A percentile compares a stretch with the other conserved stretches of the same genome.
phyloP scores from a whole-genome alignment of 2,329 filamentous ascomycete species.

The Trichoderma endophyticum region DNA sequence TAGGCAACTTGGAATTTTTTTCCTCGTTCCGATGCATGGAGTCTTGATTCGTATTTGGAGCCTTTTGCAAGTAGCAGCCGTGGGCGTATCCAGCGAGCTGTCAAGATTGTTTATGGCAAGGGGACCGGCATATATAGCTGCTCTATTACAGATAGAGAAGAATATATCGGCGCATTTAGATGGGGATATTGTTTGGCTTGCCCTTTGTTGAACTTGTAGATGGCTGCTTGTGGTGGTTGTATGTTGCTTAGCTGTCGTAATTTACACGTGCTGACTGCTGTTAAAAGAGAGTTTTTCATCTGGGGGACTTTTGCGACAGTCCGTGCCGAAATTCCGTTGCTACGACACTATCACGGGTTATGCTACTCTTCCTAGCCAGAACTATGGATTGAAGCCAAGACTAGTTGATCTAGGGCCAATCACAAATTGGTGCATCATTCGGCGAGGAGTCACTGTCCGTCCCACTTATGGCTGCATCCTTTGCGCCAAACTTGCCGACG shows the following conservation, averaged over 20 bases:
- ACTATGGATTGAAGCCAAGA: not conserved
- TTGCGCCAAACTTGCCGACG: not conserved
- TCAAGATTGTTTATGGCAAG: not conserved
- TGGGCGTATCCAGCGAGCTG: not conserved
- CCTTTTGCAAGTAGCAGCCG: not conserved
- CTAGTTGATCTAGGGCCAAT: not conserved
- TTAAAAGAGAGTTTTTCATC: not conserved
- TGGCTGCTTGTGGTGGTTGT: not conserved
- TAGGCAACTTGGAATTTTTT: not conserved
- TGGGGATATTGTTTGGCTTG: not conserved
- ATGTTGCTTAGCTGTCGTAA: not conserved
- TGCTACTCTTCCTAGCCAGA: not conserved
- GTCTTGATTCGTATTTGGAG: not conserved
- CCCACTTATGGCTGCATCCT: not conserved
- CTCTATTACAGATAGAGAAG: not conserved
- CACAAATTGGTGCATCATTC: not conserved
- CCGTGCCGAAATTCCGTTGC: not conserved
- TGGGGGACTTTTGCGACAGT: not conserved
- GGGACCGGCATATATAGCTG: not conserved
- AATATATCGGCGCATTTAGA: slow-evolving; percentile 3
- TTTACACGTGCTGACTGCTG: not conserved
- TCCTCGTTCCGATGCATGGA: not conserved
- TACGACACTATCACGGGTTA: not conserved
- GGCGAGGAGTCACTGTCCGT: not conserved
- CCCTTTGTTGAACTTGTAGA: not conserved